A percentile compares a stretch with the other conserved stretches of the same genome.
These are phyloP conservation scores for Miamiensis avidus DNA, from an alignment of 169 alveolate species.

Conservation along the genomic window DNA sequence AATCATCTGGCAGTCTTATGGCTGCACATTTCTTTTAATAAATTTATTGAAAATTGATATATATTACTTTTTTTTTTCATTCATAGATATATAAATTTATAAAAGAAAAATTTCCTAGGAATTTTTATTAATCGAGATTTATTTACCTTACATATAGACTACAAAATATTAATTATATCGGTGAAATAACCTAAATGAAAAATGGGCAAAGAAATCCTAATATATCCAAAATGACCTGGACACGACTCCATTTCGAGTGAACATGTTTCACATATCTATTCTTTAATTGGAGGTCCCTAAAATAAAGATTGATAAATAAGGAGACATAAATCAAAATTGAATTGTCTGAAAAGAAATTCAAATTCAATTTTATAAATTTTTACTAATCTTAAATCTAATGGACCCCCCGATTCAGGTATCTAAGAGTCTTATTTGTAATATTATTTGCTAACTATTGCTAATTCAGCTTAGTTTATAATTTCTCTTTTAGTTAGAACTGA, in stretches of 20 bases:
- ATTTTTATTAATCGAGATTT: no score
- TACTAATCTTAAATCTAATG: neutral
- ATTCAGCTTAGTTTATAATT: neutral
- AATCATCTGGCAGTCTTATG: slow-evolving; percentile 80
- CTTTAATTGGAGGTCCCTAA: slow-evolving; percentile 34
- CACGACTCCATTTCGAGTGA: slow-evolving; percentile 88
- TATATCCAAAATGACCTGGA: slow-evolving; percentile 98
- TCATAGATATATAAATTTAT: no score
- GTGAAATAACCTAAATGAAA: slow-evolving; percentile 98
- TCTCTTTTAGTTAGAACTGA: neutral
- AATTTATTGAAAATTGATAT: neutral
- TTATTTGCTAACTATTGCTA: neutral
- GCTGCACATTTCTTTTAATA: slow-evolving; percentile 27
- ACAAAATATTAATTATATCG: slow-evolving; percentile 89
- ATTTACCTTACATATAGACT: slow-evolving; percentile 87
- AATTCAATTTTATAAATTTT: neutral
- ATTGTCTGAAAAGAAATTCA: slow-evolving; percentile 21
- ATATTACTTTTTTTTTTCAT: no score
- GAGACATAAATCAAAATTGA: no score
- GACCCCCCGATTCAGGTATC: neutral
- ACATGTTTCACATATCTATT: slow-evolving; percentile 90
- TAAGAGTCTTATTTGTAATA: neutral
- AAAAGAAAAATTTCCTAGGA: no score
- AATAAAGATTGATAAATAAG: no score
- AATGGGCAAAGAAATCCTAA: slow-evolving; percentile 95